Percentiles rank a stretch among this genome's conserved stretches.
These are phyloP conservation scores for Fremontodendron californicum DNA, from an alignment of 345 rosid species.

Conservation along the genomic window DNA sequence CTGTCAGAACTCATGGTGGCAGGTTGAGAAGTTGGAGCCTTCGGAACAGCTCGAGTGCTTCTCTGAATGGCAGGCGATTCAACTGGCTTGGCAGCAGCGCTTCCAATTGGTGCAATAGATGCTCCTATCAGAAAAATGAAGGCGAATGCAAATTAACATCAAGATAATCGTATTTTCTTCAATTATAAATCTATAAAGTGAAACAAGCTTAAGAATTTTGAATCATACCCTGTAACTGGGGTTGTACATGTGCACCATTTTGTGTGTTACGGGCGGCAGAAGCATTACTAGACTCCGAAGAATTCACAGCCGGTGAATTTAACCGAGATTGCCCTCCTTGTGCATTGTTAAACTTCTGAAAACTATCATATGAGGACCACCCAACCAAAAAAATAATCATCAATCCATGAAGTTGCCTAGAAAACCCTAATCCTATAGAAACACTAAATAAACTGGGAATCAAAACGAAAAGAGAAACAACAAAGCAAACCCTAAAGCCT, in stretches of 20 bases:
- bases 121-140: background rate
- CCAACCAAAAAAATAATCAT: background rate
- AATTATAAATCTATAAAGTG: background rate
- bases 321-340: slow-evolving; percentile 74
- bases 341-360: slow-evolving; percentile 61
- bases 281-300: slow-evolving; percentile 37
- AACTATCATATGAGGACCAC: slow-evolving; percentile 28
- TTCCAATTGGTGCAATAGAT: background rate
- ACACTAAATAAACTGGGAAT: background rate
- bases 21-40: slow-evolving; percentile 79
- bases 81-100: background rate
- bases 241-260: slow-evolving; percentile 54
- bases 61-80: background rate
- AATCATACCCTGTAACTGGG: slow-evolving; percentile 46
- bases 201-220: background rate
- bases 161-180: background rate
- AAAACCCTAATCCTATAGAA: slow-evolving; percentile 10
- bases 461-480: background rate
- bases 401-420: background rate
- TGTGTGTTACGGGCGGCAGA: slow-evolving; percentile 37
- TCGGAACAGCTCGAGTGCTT: slow-evolving; percentile 40
- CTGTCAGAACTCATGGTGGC: slow-evolving; percentile 50
- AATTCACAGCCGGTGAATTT: slow-evolving; percentile 37
- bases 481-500: background rate
- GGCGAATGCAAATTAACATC: background rate